A percentile compares a stretch with the other conserved stretches of the same genome.
Conservation (phyloP, 768 basidiomycete species). For the Boletus vermiculosoides region DNA sequence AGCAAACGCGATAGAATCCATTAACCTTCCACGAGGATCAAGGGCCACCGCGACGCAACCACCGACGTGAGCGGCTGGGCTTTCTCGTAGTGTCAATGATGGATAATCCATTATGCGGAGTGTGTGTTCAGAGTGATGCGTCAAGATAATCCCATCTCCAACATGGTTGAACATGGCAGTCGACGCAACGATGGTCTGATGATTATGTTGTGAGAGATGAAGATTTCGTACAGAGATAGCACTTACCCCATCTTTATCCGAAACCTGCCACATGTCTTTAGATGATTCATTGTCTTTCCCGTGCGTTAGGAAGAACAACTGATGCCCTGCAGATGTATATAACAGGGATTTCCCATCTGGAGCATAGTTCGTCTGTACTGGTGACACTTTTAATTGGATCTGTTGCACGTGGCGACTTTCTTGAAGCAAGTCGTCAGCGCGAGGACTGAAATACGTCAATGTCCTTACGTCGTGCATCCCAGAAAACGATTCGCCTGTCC, state of each 20-base stretch:
- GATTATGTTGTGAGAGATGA: not conserved
- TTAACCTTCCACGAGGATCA: slow-evolving; percentile 73
- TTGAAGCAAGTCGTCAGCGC: slow-evolving; percentile 30
- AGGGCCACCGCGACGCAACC: slow-evolving; percentile 76
- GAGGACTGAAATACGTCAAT: not conserved
- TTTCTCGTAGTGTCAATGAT: slow-evolving; percentile 54
- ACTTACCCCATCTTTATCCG: slow-evolving; percentile 32
- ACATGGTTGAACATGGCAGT: slow-evolving; percentile 74
- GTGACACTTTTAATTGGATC: slow-evolving; percentile 55
- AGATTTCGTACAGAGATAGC: not conserved
- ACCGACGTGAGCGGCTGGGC: slow-evolving; percentile 72
- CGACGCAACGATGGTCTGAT: slow-evolving; percentile 50
- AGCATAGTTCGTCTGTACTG: slow-evolving; percentile 65
- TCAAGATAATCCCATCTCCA: slow-evolving; percentile 69
- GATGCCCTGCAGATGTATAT: slow-evolving; percentile 59
- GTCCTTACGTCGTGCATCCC: slow-evolving; percentile 77
- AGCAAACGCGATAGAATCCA: slow-evolving; percentile 1
- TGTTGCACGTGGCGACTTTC: slow-evolving; percentile 72
- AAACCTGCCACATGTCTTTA: slow-evolving; percentile 51
- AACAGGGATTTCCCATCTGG: slow-evolving; percentile 69
- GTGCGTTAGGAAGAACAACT: slow-evolving; percentile 59
- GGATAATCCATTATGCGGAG: slow-evolving; percentile 73
- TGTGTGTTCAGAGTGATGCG: slow-evolving; percentile 60
- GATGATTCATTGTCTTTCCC: slow-evolving; percentile 52
- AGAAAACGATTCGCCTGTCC: slow-evolving; percentile 74